These are phyloP conservation scores for Calocybe cyanea DNA, from an alignment of 768 basidiomycete species.

Conservation along the genomic window DNA sequence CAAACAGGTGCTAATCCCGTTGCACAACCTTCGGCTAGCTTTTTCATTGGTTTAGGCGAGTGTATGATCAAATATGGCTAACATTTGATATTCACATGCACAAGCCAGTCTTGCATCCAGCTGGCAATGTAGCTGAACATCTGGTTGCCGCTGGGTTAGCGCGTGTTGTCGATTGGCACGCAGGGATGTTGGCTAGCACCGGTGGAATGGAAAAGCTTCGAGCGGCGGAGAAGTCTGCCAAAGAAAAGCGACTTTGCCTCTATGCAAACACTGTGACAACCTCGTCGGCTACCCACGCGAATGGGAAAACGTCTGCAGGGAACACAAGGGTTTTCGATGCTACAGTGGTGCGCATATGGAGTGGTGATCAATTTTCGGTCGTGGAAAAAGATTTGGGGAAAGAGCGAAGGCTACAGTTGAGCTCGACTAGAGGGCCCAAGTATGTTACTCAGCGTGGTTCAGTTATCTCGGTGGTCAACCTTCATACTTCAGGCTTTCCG, in stretches of 20 bases:
- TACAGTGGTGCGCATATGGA: constrained; percentile 85
- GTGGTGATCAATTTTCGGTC: constrained; percentile 85
- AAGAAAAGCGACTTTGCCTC: constrained; percentile 67
- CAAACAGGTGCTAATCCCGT: constrained; percentile 50
- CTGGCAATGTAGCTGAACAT: constrained; percentile 91
- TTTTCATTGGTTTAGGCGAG: constrained; percentile 86
- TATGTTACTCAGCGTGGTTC: constrained; percentile 26
- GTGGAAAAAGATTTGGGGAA: constrained; percentile 66
- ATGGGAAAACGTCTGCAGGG: constrained; percentile 40
- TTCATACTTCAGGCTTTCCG: constrained; percentile 55
- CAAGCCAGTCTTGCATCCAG: constrained; percentile 74
- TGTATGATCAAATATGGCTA: constrained; percentile 5
- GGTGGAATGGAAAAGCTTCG: constrained; percentile 89
- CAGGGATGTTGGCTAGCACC: constrained; percentile 81
- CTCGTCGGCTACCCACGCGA: constrained; percentile 42
- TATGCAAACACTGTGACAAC: constrained; percentile 55
- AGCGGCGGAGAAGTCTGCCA: constrained; percentile 76
- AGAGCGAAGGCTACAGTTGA: constrained; percentile 82
- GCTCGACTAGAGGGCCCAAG: constrained; percentile 86
- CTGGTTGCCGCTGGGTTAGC: constrained; percentile 83
- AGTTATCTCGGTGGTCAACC: not conserved
- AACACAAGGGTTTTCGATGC: constrained; percentile 66
- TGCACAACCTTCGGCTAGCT: constrained; percentile 65
- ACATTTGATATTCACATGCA: constrained; percentile 3
- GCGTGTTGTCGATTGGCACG: constrained; percentile 95